Evolutionary conservation across 331 rosid genomes (phyloP).

Genomic region (Phaseolus coccineus): DNA sequence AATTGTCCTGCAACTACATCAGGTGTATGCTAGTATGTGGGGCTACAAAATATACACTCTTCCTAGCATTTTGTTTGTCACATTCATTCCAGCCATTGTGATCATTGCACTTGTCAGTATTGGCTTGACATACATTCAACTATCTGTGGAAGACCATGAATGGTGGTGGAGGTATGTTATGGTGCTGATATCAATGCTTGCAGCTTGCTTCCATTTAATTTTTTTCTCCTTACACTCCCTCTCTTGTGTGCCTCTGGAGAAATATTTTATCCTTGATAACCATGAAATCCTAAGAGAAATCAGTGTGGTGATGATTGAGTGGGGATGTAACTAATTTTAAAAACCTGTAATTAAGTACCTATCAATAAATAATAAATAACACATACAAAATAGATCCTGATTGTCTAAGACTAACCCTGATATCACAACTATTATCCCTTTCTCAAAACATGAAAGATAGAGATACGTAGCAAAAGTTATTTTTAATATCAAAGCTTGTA

Average conservation of each 20-base stretch:
- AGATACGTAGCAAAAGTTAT: background rate
- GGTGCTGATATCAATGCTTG: conserved; percentile 34
- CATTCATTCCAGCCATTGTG: conserved; percentile 59
- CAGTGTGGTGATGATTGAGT: conserved; percentile 29
- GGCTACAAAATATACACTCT: conserved; percentile 81
- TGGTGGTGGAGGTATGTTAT: conserved; percentile 95
- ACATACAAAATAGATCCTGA: conserved; percentile 23
- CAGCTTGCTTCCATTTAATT: conserved; percentile 19
- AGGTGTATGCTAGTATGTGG: conserved; percentile 79
- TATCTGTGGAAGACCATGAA: conserved; percentile 82
- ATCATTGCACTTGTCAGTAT: conserved; percentile 65
- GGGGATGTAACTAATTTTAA: background rate
- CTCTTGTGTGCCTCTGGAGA: background rate
- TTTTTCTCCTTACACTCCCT: conserved; percentile 17
- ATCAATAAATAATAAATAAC: background rate
- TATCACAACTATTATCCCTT: conserved; percentile 11
- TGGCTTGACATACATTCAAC: conserved; percentile 80
- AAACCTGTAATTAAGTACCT: conserved; percentile 13
- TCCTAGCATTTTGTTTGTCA: conserved; percentile 65
- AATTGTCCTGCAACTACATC: conserved; percentile 69
- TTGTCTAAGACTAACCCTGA: conserved; percentile 26
- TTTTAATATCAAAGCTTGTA: conserved; percentile 16
- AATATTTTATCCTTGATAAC: conserved; percentile 22
- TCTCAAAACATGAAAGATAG: background rate
- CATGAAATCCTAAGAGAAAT: conserved; percentile 33